Evolutionary conservation across 1,139 yeast genomes (phyloP).

Genomic region (Blastobotrys proliferans): DNA sequence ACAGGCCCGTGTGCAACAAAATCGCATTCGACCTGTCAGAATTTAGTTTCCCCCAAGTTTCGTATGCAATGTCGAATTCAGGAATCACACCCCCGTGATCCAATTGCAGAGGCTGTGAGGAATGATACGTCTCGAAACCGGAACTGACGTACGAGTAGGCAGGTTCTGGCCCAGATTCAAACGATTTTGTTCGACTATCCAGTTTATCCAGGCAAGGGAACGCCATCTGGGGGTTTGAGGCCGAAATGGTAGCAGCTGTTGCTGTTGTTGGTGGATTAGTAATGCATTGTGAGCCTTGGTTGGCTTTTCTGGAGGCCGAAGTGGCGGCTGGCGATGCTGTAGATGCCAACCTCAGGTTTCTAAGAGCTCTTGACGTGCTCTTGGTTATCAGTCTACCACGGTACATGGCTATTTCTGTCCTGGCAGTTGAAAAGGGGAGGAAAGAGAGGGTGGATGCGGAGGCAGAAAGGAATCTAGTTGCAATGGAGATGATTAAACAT

Average conservation of each 20-base stretch:
- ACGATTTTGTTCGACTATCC: constrained; percentile 51
- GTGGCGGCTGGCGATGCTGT: too few relatives aligned
- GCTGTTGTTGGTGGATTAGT: background rate
- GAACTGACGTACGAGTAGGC: constrained; percentile 66
- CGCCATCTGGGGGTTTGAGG: constrained; percentile 55
- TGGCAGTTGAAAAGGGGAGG: too few relatives aligned
- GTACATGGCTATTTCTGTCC: too few relatives aligned
- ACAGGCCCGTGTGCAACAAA: constrained; percentile 81
- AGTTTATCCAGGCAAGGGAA: constrained; percentile 85
- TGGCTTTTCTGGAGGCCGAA: too few relatives aligned
- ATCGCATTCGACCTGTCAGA: constrained; percentile 62
- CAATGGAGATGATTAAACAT: too few relatives aligned
- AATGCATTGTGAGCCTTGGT: too few relatives aligned
- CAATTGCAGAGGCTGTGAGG: constrained; percentile 56
- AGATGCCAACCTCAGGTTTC: too few relatives aligned
- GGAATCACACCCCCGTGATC: constrained; percentile 82
- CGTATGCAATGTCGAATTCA: constrained; percentile 78
- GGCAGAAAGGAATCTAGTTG: too few relatives aligned
- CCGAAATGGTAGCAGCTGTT: background rate
- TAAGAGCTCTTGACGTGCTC: too few relatives aligned
- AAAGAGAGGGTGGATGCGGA: too few relatives aligned
- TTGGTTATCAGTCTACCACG: too few relatives aligned
- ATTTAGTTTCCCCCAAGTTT: constrained; percentile 81
- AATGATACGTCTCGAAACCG: constrained; percentile 60
- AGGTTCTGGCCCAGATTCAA: constrained; percentile 82